These are phyloP conservation scores for Pythium periplocum DNA, from an alignment of 352 stramenopile genomes.

Conservation along the genomic window DNA sequence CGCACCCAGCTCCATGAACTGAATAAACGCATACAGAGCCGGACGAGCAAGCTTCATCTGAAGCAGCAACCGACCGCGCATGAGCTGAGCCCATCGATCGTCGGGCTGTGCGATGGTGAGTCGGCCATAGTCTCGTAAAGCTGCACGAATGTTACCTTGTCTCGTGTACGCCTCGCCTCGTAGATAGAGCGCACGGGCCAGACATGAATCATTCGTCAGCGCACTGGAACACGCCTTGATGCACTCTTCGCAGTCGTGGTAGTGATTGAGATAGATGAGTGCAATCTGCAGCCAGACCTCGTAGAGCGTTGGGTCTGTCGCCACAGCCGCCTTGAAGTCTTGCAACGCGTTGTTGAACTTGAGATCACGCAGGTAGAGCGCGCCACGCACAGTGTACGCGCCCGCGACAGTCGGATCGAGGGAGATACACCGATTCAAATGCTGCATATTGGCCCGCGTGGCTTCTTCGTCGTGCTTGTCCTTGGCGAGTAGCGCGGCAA, in stretches of 20 bases:
- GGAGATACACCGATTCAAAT: slow-evolving; percentile 57
- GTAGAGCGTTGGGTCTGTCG: slow-evolving; percentile 66
- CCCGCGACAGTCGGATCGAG: slow-evolving; percentile 71
- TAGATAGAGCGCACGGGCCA: slow-evolving; percentile 58
- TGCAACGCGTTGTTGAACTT: slow-evolving; percentile 73
- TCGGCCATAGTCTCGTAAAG: slow-evolving; percentile 56
- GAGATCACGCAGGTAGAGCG: slow-evolving; percentile 59
- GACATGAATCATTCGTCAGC: slow-evolving; percentile 53
- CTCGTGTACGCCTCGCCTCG: slow-evolving; percentile 58
- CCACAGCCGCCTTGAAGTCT: slow-evolving; percentile 73
- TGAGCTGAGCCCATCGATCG: slow-evolving; percentile 55
- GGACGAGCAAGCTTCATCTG: slow-evolving; percentile 49
- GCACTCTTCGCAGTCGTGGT: slow-evolving; percentile 65
- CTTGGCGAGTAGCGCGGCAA: slow-evolving; percentile 38
- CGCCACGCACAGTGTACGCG: slow-evolving; percentile 66
- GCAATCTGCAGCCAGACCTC: slow-evolving; percentile 80
- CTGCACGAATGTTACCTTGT: slow-evolving; percentile 46
- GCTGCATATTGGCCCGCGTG: slow-evolving; percentile 38
- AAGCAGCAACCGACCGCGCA: slow-evolving; percentile 52
- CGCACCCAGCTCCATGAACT: slow-evolving; percentile 49
- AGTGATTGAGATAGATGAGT: slow-evolving; percentile 76
- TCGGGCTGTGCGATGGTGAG: slow-evolving; percentile 53
- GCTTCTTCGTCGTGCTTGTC: slow-evolving; percentile 26
- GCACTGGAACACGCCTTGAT: slow-evolving; percentile 60
- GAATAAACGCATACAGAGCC: slow-evolving; percentile 70